Base-by-base conservation (phyloP, 345 rosid genomes). In the Aquilaria malaccensis region DNA sequence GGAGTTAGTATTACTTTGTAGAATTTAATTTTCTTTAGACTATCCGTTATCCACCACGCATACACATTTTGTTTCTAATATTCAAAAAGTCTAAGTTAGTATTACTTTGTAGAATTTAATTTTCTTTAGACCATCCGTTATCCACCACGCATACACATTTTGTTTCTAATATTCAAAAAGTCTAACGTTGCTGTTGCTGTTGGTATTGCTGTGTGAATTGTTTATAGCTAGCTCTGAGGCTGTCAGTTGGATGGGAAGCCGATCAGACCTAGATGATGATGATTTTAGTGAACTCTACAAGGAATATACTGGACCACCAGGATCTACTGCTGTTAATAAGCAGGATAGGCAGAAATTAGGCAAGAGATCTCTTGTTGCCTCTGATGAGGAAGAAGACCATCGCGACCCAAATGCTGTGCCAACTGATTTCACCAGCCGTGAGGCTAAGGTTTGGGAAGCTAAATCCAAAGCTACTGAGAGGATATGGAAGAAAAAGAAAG, bases 381-480 rank as follows among this genome's bases (percentile, higher is more conserved):
- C 84, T 3, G 96, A 80, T 7, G 95, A 86, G 75, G 95, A 88
- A 71, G 96, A 83, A 65, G 89, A 76, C 68, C 56, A 77, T 31
- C 93, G 79, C n/a, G 97, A 94, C 71, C 97, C 93, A 0, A 85
- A 94, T 74, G 95, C 99, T 43, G 99, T 94, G 10, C 99, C 99
- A 1, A 94, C 99, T 0, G 99, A 88, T 76, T 94, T 94, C 68
- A 94, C 96, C 22, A 94, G 99, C 74, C 82, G 99, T 31, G 99
- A 94, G 62, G 97, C 99, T 30, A 94, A 94, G 81, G 88, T 91
- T 64, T 94, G 99, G 99, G 97, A 94, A 71, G 99, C 99, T 56
- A 94, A 94, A 62, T 94, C 99, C 3, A 94, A 88, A 75, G 99
- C 99, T 54, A 94, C 96, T 12, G 99, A 94, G 81, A 80, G 99